These are phyloP conservation scores for Fonsecaea pedrosoi DNA, from an alignment of 2,329 filamentous ascomycete genomes.

Conservation along the genomic window DNA sequence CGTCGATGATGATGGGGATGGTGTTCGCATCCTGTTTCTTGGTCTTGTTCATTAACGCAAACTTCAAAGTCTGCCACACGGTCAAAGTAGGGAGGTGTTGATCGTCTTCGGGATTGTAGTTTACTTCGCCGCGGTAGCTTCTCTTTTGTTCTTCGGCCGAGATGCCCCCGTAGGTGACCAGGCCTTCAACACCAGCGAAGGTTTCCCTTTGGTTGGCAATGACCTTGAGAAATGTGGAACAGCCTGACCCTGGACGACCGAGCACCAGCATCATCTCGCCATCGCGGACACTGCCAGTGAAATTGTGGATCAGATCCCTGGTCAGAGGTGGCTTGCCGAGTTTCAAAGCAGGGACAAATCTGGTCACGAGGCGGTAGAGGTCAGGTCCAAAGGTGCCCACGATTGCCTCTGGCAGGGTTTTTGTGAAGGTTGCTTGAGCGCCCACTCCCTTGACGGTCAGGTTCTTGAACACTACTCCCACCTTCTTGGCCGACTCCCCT, in stretches of 20 bases:
- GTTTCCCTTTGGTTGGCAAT: conserved; percentile 72
- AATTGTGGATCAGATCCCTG: conserved; percentile 68
- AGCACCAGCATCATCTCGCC: conserved; percentile 77
- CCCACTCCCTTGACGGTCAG: conserved; percentile 76
- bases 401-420: conserved; percentile 75
- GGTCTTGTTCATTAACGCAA: conserved; percentile 77
- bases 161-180: conserved; percentile 75
- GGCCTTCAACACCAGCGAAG: conserved; percentile 71
- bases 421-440: conserved; percentile 70
- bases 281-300: conserved; percentile 70
- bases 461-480: conserved; percentile 78
- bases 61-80: conserved; percentile 78
- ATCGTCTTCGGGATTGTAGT: conserved; percentile 80
- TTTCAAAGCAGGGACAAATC: conserved; percentile 60
- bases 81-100: conserved; percentile 75
- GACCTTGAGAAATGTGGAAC: conserved; percentile 77
- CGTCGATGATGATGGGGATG: conserved; percentile 72
- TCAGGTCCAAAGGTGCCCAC: conserved; percentile 82
- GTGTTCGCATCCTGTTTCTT: conserved; percentile 68
- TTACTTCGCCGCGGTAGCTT: conserved; percentile 75
- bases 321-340: conserved; percentile 58
- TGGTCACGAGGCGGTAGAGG: conserved; percentile 68
- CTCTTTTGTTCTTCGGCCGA: conserved; percentile 71
- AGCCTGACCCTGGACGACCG: conserved; percentile 75
- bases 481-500: conserved; percentile 73